phyloP scores from a whole-genome alignment of 78 protist genomes.

The Bigelowiella natans region DNA sequence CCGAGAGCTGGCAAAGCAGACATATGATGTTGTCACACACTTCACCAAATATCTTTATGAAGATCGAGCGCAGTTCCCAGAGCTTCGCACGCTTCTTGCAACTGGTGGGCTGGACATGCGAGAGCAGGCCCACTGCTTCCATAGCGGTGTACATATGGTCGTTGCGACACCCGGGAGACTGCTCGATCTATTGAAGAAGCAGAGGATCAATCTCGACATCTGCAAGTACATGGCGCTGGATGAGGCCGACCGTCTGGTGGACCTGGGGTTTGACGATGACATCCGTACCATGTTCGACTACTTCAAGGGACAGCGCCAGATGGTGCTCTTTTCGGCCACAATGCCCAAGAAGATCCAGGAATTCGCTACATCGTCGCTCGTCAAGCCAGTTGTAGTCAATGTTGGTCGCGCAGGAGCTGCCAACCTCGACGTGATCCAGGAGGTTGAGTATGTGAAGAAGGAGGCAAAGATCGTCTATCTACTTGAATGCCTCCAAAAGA shows the following conservation, averaged over 20 bases:
- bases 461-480: conserved; percentile 80
- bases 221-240: conserved; percentile 67
- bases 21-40: conserved; percentile 42
- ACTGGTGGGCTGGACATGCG: conserved; percentile 47
- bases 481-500: conserved; percentile 91
- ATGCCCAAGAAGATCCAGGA: conserved; percentile 76
- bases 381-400: conserved; percentile 72
- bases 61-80: background rate
- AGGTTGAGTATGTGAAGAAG: conserved; percentile 71
- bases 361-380: conserved; percentile 45
- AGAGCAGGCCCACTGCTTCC: background rate
- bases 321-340: conserved; percentile 82
- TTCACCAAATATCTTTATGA: background rate
- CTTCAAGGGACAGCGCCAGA: conserved; percentile 70
- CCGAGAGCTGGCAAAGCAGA: conserved; percentile 88
- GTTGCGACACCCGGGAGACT: conserved; percentile 91
- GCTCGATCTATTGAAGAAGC: conserved; percentile 60
- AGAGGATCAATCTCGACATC: conserved; percentile 48
- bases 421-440: conserved; percentile 76
- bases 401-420: conserved; percentile 91
- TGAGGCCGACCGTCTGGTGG: conserved; percentile 92
- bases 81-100: conserved; percentile 20
- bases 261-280: conserved; percentile 82
- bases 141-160: conserved; percentile 63
- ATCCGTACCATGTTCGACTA: conserved; percentile 58